Evolutionary conservation across 2,329 filamentous ascomycete genomes (phyloP), one percentile per base, ranked within the genome.

Genomic region (Sarocladiaceae sp.): DNA sequence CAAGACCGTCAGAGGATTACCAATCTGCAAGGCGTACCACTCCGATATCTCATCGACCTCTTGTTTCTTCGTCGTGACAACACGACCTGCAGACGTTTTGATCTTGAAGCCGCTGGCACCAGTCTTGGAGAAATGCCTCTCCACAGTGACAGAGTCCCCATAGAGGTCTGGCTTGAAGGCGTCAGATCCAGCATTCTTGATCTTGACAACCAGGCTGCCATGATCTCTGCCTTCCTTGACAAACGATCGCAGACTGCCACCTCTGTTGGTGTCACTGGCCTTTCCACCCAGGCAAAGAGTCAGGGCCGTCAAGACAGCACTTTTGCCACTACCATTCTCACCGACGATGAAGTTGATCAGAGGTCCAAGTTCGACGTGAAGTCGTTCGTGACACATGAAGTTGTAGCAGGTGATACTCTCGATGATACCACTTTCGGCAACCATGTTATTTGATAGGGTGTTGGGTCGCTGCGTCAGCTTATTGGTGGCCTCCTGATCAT

Each of bases 271-370:
- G 13, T 87, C 80, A 45, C 88, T 88, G 2, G 93, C 90, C 63
- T 96, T 97, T 16, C 87, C 91, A 48, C 93, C 93, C n/a, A 98
- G 73, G 57, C 93, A 97, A 26, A 98, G 74, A 0, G 89, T 95
- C 51, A 98, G 79, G 4, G 89, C 93, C 0, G 93, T 97, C 21
- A 98, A 69, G 12, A 97, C 85, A 3, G 93, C 93, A 61, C 93
- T 98, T 69, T 98, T 98, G 27, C 93, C 93, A 59, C 91, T 97
- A 24, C 93, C 93, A 59, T 98, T 98, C 62, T 95, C 89, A 13
- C 93, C 93, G 45, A 96, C 90, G 49, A 98, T 90, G 65, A 98
- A 98, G 64, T 98, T 98, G 63, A 98, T 94, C 29, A 96, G 70
- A 0, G 93, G 93, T 0, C 93, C 93, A n/a, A 98, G 73, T 46